Evolutionary conservation across 1,139 yeast genomes (phyloP), one percentile per base, ranked within the genome.

Genomic region (Pichia sp.): DNA sequence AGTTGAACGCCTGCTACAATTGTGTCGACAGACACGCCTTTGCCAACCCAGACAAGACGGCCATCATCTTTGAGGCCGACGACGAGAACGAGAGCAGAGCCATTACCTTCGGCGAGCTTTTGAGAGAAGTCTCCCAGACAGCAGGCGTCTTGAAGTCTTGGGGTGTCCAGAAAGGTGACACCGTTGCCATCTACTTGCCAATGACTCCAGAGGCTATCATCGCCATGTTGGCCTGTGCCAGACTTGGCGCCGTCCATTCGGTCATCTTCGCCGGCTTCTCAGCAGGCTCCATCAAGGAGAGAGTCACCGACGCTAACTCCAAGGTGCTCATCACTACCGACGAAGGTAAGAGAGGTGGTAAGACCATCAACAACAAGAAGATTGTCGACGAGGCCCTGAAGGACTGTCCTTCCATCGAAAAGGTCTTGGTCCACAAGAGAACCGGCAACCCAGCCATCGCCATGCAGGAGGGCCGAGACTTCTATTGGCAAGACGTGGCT

Each of bases 231-330:
- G 97, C 99, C 50, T 87, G 90, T 64, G 91, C 88, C 47, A 85
- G 99, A 74, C 74, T 93, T 59, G 99, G 99, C 71, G 99, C 99
- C 48, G 77, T 90, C 61, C 99, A 93, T 74, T 87, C 98, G 12
- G 98, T 93, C 49, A 85, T 93, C 60, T 93, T 93, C 71, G 98
- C 98, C 53, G 99, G 99, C 42, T 93, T 93, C 75, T 86, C 96
- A 30, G 85, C 96, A 37, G 96, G 96, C 55, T 90, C 97, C 36
- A 82, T 93, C 66, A 81, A 79, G 65, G 98, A 93, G 73, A 86
- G 98, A 72, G 87, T 90, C 63, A 79, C 79, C 60, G 96, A 93
- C 70, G 97, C 98, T 48, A 76, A 80, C 59, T 87, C 93, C 66
- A 86, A 84, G 73, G 95, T 91, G 50, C 83, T 93, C 60, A 87